Base-by-base conservation (phyloP, 208 protist genomes). In the Spironucleus salmonicida region DNA sequence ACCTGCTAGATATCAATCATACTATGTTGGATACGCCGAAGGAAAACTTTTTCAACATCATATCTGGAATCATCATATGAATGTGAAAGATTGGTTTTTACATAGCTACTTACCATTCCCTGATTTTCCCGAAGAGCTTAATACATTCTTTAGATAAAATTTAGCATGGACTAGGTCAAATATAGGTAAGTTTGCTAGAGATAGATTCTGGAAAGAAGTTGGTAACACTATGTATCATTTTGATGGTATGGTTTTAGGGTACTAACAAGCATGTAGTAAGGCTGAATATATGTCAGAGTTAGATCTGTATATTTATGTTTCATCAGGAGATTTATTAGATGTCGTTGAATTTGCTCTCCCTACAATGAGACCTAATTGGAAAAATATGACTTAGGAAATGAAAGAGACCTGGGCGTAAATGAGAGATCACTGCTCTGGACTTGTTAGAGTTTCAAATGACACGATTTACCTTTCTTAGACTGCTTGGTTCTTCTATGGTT, bases 401-500 rank as follows among this genome's bases (percentile, higher is more conserved):
- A 40, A 11, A 9, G 9, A 2, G 11, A 35, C 13, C 19, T 42
- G 9, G 13, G 34, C 4, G 32, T 4, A 29, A 9, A 7, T 71
- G 9, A 40, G 34, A 7, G 38, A 38, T 35, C 32, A 49, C 27
- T 71, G 64, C 64, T 42, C 30, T 19, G 64, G 64, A 23, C 34
- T 71, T 7, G 64, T 71, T n/a, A 30, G 38, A 29, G n/a, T 49
- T n/a, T 42, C n/a, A 32, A 35, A n/a, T n/a, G 38, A 49, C 32
- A 40, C 59, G 2, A 4, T 79, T 45, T 75, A 40, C 59, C 23
- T 79, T 4, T 41, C 26, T n/a, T 58, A 79, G 41, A 58, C 23
- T 11, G 62, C 76, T 53, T 79, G 76, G 76, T 79, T 75, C 58
- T 40, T 40, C 1, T 79, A 67, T 66, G 64, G 66, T 40, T 41